Percentiles rank a stretch among this genome's conserved stretches.
Conservation (phyloP, 176 grass and related monocot genomes). For the Raddia guianensis region DNA sequence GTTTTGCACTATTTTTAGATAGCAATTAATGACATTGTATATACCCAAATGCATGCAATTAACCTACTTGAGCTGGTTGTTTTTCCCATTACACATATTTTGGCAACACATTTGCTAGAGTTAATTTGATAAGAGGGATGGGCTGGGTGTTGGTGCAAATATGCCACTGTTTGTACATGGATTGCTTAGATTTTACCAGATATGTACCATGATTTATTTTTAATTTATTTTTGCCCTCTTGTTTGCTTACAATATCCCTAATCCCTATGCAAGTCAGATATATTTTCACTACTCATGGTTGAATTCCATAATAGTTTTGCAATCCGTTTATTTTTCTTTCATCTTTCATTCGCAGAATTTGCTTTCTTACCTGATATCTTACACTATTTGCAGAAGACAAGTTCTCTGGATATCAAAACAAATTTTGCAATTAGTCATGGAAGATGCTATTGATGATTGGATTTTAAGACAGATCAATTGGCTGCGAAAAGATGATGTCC, state of each 20-base stretch:
- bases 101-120: neutral
- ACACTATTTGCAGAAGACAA: slow-evolving; percentile 70
- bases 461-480: slow-evolving; percentile 92
- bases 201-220: slow-evolving; percentile 16
- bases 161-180: slow-evolving; percentile 1
- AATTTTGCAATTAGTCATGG: slow-evolving; percentile 94
- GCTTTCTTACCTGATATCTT: slow-evolving; percentile 15
- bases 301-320: slow-evolving; percentile 3
- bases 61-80: slow-evolving; percentile 9
- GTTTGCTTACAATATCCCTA: slow-evolving; percentile 3
- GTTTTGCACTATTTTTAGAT: slow-evolving; percentile 21
- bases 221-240: neutral
- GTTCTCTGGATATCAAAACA: slow-evolving; percentile 99
- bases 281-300: slow-evolving; percentile 37
- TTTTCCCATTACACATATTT: slow-evolving; percentile 17
- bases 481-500: slow-evolving; percentile 75
- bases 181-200: neutral
- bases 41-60: neutral
- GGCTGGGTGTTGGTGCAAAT: neutral
- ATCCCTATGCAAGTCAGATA: slow-evolving; percentile 18
- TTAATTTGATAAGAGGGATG: slow-evolving; percentile 19
- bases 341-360: slow-evolving; percentile 33
- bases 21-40: neutral
- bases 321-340: neutral
- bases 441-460: slow-evolving; percentile 99